Evolutionary conservation across 768 basidiomycete genomes (phyloP).

Genomic region (Suillus occidentalis): DNA sequence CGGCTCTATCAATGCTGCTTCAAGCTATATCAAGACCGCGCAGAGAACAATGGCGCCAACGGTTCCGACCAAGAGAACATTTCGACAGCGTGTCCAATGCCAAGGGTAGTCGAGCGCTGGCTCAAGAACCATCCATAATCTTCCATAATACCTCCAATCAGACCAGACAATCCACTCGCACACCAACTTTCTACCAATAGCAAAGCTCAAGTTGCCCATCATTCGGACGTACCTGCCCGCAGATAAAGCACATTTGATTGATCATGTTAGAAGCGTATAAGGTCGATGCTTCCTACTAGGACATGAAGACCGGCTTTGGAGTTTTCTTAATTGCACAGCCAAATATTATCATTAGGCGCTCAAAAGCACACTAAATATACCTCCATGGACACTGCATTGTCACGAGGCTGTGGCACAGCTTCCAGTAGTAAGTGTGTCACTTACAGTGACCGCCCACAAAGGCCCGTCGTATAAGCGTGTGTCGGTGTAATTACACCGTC

Average conservation of each 20-base stretch:
- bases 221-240: neutral
- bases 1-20: constrained; percentile 64
- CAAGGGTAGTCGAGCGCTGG: constrained; percentile 56
- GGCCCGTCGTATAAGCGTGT: neutral
- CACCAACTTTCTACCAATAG: neutral
- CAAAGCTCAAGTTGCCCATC: neutral
- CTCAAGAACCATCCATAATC: constrained; percentile 46
- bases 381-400: neutral
- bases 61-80: constrained; percentile 23
- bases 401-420: neutral
- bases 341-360: neutral
- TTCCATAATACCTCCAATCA: neutral
- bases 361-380: neutral
- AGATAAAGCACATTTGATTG: neutral
- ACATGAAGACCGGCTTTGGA: neutral
- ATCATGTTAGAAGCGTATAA: neutral
- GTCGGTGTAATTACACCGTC: neutral
- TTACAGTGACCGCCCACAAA: neutral
- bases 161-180: neutral
- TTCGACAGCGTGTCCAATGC: constrained; percentile 65
- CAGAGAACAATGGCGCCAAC: constrained; percentile 15
- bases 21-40: constrained; percentile 46
- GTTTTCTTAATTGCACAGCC: neutral
- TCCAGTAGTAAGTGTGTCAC: neutral
- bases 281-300: neutral